phyloP scores from a whole-genome alignment of 2,329 filamentous ascomycete species.

The Cytospora chrysosperma region DNA sequence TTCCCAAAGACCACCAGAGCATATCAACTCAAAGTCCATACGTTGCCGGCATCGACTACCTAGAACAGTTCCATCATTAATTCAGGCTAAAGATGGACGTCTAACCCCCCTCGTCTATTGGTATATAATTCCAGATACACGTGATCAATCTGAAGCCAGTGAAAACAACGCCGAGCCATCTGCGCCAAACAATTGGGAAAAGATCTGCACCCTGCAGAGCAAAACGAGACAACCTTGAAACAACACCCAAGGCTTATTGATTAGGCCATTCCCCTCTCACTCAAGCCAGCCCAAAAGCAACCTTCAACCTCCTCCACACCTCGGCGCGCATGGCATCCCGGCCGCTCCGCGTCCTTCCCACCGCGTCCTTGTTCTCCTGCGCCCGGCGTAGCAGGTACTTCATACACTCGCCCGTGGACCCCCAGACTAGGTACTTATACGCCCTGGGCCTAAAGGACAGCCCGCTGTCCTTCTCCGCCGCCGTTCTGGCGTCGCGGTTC shows the following conservation, averaged over 20 bases:
- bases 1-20: too few species aligned
- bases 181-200: background rate
- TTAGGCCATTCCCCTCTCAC: too few species aligned
- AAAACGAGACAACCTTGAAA: slow-evolving; percentile 3
- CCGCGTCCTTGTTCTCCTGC: slow-evolving; percentile 72
- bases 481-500: slow-evolving; percentile 3
- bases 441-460: slow-evolving; percentile 38
- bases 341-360: slow-evolving; percentile 60
- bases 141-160: slow-evolving; percentile 7
- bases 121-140: background rate
- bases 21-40: too few species aligned
- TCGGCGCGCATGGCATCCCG: slow-evolving; percentile 64
- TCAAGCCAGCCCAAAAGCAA: slow-evolving; percentile 38
- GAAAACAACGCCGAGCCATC: slow-evolving; percentile 17
- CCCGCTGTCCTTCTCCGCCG: slow-evolving; percentile 10
- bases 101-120: background rate
- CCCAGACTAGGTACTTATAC: slow-evolving; percentile 71
- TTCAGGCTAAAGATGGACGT: too few species aligned
- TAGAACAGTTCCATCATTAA: too few species aligned
- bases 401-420: slow-evolving; percentile 75
- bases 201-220: background rate
- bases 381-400: slow-evolving; percentile 75
- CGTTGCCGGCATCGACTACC: too few species aligned
- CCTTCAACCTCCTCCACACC: slow-evolving; percentile 54
- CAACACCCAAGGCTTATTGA: background rate